These are phyloP conservation scores for Thermothelomyces thermophilus DNA, from an alignment of 2,329 filamentous ascomycete species.

Conservation along the genomic window DNA sequence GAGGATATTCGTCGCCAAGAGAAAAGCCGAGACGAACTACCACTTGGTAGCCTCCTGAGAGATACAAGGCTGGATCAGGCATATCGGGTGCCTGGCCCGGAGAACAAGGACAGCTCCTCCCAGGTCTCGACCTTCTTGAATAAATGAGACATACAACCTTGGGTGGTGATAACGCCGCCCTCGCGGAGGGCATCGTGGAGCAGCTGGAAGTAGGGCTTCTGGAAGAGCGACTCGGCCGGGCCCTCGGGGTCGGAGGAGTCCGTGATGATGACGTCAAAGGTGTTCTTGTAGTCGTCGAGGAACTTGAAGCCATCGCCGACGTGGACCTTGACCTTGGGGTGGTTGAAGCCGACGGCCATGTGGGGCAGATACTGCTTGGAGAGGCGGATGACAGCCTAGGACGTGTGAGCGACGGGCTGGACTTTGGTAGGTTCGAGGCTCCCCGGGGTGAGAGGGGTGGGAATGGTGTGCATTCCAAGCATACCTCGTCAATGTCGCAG, in stretches of 20 bases:
- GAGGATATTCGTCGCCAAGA: constrained; percentile 12
- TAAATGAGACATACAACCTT: constrained; percentile 97
- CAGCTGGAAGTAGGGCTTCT: constrained; percentile 98
- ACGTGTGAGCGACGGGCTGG: not conserved
- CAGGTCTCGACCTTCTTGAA: constrained; percentile 32
- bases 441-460: too few species aligned
- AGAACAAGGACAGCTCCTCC: constrained; percentile 22
- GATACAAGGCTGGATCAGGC: constrained; percentile 26
- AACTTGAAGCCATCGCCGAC: constrained; percentile 99
- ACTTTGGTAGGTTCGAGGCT: not conserved
- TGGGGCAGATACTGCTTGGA: constrained; percentile 96
- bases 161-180: constrained; percentile 96
- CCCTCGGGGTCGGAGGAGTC: constrained; percentile 97
- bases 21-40: constrained; percentile 25
- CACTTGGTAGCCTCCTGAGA: constrained; percentile 25
- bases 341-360: constrained; percentile 89
- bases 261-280: constrained; percentile 99
- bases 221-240: constrained; percentile 91
- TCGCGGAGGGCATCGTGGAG: constrained; percentile 83
- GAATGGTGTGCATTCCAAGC: too few species aligned
- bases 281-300: constrained; percentile 90
- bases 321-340: constrained; percentile 89
- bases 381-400: constrained; percentile 84
- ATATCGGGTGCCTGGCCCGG: constrained; percentile 27
- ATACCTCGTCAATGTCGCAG: constrained; percentile 94